These are phyloP conservation scores for Fistulinella prunicolor DNA, from an alignment of 768 basidiomycete species.

Conservation along the genomic window DNA sequence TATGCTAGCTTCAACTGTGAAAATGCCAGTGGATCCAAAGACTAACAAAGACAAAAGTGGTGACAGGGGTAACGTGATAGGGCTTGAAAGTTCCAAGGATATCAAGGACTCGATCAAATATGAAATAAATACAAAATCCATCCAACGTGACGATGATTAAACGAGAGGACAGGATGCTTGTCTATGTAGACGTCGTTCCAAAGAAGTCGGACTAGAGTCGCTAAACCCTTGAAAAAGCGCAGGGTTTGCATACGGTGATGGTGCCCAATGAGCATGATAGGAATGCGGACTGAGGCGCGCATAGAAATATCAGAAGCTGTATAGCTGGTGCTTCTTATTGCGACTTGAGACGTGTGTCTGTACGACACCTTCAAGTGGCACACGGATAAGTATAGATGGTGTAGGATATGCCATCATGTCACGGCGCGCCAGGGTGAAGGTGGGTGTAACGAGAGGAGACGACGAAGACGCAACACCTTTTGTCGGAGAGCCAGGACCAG, in stretches of 20 bases:
- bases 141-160: slow-evolving; percentile 23
- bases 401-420: slow-evolving; percentile 18
- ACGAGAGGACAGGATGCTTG: slow-evolving; percentile 30
- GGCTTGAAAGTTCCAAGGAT: slow-evolving; percentile 4
- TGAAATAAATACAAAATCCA: slow-evolving; percentile 25
- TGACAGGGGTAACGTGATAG: not conserved
- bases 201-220: slow-evolving; percentile 1
- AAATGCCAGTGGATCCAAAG: not conserved
- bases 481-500: slow-evolving; percentile 17
- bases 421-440: slow-evolving; percentile 53
- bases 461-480: slow-evolving; percentile 18
- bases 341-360: slow-evolving; percentile 5
- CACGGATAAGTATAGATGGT: slow-evolving; percentile 10
- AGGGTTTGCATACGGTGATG: slow-evolving; percentile 5
- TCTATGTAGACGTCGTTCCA: slow-evolving; percentile 25
- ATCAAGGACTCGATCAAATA: slow-evolving; percentile 17
- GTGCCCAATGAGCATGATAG: slow-evolving; percentile 2
- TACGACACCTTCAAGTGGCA: slow-evolving; percentile 4
- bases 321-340: slow-evolving; percentile 10
- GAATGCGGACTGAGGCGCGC: not conserved
- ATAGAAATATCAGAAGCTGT: slow-evolving; percentile 9
- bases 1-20: not conserved
- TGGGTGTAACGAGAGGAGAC: slow-evolving; percentile 53
- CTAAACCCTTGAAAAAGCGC: slow-evolving; percentile 1
- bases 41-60: not conserved